These are phyloP conservation scores for Metschnikowia kofuensis DNA, from an alignment of 805 yeast species.

Conservation along the genomic window DNA sequence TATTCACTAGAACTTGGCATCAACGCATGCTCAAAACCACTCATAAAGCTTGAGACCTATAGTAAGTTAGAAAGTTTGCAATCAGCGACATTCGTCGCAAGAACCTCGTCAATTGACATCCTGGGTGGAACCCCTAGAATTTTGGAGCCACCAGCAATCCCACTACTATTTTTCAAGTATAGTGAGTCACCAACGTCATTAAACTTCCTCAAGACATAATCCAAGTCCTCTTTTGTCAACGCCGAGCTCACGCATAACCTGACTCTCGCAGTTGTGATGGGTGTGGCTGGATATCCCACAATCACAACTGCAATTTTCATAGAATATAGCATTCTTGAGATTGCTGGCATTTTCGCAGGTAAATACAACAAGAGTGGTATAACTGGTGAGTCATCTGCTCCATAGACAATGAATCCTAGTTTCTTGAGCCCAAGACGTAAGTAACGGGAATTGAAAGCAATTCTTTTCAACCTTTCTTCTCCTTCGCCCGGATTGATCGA, in stretches of 20 bases:
- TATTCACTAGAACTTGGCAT: no score
- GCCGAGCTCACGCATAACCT: constrained; percentile 92
- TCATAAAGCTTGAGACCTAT: neutral
- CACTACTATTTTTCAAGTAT: constrained; percentile 73
- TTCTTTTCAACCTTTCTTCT: constrained; percentile 80
- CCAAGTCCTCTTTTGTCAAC: constrained; percentile 91
- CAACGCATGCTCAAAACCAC: no score
- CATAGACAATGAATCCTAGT: constrained; percentile 90
- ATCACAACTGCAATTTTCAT: constrained; percentile 89
- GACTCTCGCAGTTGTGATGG: constrained; percentile 82
- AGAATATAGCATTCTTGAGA: constrained; percentile 76
- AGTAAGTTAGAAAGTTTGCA: constrained; percentile 29
- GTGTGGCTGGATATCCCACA: constrained; percentile 98
- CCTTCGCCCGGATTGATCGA: constrained; percentile 92
- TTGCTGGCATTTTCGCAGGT: constrained; percentile 93
- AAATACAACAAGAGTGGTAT: constrained; percentile 83
- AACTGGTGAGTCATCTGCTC: constrained; percentile 96
- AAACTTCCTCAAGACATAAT: constrained; percentile 65
- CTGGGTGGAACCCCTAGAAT: constrained; percentile 58
- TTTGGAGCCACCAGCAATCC: constrained; percentile 69
- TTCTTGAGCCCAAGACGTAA: constrained; percentile 86
- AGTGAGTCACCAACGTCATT: constrained; percentile 76
- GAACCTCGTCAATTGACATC: constrained; percentile 76
- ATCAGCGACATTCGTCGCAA: constrained; percentile 70
- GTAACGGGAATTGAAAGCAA: constrained; percentile 95